Percentiles rank a stretch among this genome's conserved stretches.
These are phyloP conservation scores for Zalaria obscura DNA, from an alignment of 2,329 filamentous ascomycete species.

Conservation along the genomic window DNA sequence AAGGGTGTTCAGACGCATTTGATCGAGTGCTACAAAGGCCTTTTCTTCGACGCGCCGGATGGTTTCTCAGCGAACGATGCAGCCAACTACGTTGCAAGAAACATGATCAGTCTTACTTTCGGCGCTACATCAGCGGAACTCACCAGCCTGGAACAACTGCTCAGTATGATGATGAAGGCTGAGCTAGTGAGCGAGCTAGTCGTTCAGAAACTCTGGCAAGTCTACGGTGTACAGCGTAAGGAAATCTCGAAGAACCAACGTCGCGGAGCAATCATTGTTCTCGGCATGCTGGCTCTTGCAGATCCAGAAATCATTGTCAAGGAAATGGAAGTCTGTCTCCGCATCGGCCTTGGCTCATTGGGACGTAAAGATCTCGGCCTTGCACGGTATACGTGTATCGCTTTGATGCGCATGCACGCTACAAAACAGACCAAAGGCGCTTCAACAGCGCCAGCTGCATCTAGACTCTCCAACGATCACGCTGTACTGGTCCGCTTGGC, in stretches of 20 bases:
- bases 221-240: constrained; percentile 85
- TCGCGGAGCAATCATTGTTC: constrained; percentile 83
- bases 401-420: constrained; percentile 79
- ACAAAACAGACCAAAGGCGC: constrained; percentile 65
- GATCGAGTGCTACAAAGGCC: constrained; percentile 87
- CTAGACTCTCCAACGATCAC: constrained; percentile 81
- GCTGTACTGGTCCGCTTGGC: constrained; percentile 70
- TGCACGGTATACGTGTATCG: constrained; percentile 91
- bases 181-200: constrained; percentile 76
- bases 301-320: constrained; percentile 85
- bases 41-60: constrained; percentile 92
- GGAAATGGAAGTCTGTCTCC: constrained; percentile 88
- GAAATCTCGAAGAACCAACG: constrained; percentile 87
- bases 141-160: constrained; percentile 84
- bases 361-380: constrained; percentile 74
- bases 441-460: constrained; percentile 42
- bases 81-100: constrained; percentile 88
- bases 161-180: constrained; percentile 95
- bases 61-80: constrained; percentile 78
- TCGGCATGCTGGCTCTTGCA: constrained; percentile 91
- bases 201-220: constrained; percentile 88
- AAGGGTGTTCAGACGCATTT: constrained; percentile 95
- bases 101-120: constrained; percentile 98
- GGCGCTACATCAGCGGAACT: constrained; percentile 88
- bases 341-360: constrained; percentile 70